Percentiles rank a stretch among this genome's conserved stretches.
phyloP scores from a whole-genome alignment of 2,329 filamentous ascomycete species.

The Stachybotrys elegans region DNA sequence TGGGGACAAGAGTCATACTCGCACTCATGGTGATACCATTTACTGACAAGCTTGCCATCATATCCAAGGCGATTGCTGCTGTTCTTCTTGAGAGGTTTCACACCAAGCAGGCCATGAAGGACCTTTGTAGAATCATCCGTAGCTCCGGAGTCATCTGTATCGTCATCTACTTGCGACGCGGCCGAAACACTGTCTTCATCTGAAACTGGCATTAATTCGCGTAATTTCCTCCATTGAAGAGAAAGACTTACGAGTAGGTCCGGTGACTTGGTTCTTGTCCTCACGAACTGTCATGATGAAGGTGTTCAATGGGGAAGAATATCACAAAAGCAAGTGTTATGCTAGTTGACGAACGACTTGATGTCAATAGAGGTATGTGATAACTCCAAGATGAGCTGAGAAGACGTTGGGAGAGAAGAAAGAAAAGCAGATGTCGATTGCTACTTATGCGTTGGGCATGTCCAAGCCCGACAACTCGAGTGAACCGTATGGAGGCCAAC shows the following conservation, averaged over 20 bases:
- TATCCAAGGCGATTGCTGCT: slow-evolving; percentile 2
- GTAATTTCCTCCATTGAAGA: not conserved
- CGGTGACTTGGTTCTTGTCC: not conserved
- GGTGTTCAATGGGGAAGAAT: not conserved
- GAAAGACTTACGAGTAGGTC: not conserved
- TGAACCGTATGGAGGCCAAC: not conserved
- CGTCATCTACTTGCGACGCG: not conserved
- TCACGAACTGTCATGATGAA: not conserved
- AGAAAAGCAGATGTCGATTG: not conserved
- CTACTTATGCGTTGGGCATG: not conserved
- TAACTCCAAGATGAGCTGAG: not conserved
- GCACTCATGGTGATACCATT: slow-evolving; percentile 19
- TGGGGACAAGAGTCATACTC: slow-evolving; percentile 14
- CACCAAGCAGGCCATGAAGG: not conserved
- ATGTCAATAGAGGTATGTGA: not conserved
- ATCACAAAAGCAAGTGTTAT: not conserved
- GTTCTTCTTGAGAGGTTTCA: slow-evolving; percentile 3
- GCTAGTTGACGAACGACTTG: not conserved
- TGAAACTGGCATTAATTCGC: not conserved
- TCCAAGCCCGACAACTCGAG: not conserved
- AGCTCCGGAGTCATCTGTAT: not conserved
- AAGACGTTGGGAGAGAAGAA: not conserved
- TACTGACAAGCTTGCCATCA: slow-evolving; percentile 5
- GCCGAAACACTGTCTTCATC: not conserved
- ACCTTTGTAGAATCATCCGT: not conserved